phyloP scores from a whole-genome alignment of 768 basidiomycete species.

The Trametes cingulata region DNA sequence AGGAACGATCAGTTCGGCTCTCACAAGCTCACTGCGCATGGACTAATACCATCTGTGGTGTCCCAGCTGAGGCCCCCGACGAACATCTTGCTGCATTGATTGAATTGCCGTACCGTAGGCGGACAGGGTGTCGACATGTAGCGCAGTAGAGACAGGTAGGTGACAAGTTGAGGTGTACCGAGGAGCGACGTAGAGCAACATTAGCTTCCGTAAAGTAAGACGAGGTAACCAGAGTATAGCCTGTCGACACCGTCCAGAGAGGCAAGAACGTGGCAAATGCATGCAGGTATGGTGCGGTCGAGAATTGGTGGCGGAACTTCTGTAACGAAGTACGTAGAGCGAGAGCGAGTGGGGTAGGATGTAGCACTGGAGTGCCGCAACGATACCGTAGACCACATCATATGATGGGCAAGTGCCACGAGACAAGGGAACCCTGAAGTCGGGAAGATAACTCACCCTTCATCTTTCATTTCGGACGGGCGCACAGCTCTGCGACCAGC shows the following conservation, averaged over 20 bases:
- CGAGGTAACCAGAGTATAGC: slow-evolving; percentile 12
- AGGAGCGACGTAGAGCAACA: slow-evolving; percentile 17
- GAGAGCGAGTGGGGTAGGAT: slow-evolving; percentile 2
- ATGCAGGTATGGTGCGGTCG: slow-evolving; percentile 8
- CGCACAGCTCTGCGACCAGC: slow-evolving; percentile 55
- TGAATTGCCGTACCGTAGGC: slow-evolving; percentile 12
- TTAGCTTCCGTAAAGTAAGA: slow-evolving; percentile 26
- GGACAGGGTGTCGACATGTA: slow-evolving; percentile 11
- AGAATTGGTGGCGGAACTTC: slow-evolving; percentile 12
- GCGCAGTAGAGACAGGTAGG: slow-evolving; percentile 24
- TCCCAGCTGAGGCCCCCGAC: slow-evolving; percentile 99
- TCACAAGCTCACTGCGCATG: slow-evolving; percentile 38
- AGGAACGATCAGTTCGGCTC: slow-evolving; percentile 33
- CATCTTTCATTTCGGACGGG: slow-evolving; percentile 91
- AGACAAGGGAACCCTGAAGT: neutral
- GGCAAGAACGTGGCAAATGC: slow-evolving; percentile 7
- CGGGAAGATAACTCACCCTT: slow-evolving; percentile 72
- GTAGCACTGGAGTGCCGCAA: slow-evolving; percentile 15
- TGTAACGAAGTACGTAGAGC: slow-evolving; percentile 10
- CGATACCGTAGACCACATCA: slow-evolving; percentile 1
- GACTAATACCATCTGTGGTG: slow-evolving; percentile 88
- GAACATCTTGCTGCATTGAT: slow-evolving; percentile 89
- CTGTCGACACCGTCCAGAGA: slow-evolving; percentile 4
- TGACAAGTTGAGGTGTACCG: slow-evolving; percentile 22
- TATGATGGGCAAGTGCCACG: slow-evolving; percentile 1